Evolutionary conservation across 2,329 filamentous ascomycete species (phyloP).

Genomic region (Aspergillus sergii): DNA sequence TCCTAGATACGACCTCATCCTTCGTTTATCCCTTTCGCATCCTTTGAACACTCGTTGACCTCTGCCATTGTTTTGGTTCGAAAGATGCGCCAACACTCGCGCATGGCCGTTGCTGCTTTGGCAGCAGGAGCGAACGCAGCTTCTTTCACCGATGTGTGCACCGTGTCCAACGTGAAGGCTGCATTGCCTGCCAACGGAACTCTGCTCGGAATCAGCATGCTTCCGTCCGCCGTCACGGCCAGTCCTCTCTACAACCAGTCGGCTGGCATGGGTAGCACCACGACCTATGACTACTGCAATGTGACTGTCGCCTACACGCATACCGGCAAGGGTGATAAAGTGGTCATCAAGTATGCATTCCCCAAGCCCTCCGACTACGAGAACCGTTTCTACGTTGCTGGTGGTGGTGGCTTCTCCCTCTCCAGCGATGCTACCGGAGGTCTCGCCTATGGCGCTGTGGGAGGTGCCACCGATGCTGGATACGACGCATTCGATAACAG

Average conservation of each 20-base stretch:
- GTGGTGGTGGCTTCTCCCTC: slow-evolving; percentile 50
- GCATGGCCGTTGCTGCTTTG: slow-evolving; percentile 21
- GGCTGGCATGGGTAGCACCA: slow-evolving; percentile 25
- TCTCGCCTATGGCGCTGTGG: slow-evolving; percentile 45
- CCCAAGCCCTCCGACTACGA: slow-evolving; percentile 41
- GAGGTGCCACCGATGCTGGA: slow-evolving; percentile 48
- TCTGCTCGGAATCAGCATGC: slow-evolving; percentile 42
- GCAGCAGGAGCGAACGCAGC: slow-evolving; percentile 34
- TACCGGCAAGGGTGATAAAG: slow-evolving; percentile 42
- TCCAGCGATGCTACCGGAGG: slow-evolving; percentile 42
- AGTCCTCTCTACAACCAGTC: slow-evolving; percentile 42
- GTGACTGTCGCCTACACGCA: slow-evolving; percentile 48
- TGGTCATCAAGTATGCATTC: slow-evolving; percentile 43
- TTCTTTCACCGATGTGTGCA: slow-evolving; percentile 46
- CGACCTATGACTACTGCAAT: slow-evolving; percentile 41
- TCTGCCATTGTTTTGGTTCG: neutral
- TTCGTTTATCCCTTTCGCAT: neutral
- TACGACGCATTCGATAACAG: slow-evolving; percentile 47
- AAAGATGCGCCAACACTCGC: slow-evolving; percentile 4
- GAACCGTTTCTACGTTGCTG: slow-evolving; percentile 50
- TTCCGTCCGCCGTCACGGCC: slow-evolving; percentile 46
- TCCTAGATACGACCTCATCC: neutral
- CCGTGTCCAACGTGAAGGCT: slow-evolving; percentile 44
- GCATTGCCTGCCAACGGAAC: slow-evolving; percentile 47
- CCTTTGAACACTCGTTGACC: neutral